These are phyloP conservation scores for Atkinsonella texensis DNA, from an alignment of 2,329 filamentous ascomycete genomes.

Conservation along the genomic window DNA sequence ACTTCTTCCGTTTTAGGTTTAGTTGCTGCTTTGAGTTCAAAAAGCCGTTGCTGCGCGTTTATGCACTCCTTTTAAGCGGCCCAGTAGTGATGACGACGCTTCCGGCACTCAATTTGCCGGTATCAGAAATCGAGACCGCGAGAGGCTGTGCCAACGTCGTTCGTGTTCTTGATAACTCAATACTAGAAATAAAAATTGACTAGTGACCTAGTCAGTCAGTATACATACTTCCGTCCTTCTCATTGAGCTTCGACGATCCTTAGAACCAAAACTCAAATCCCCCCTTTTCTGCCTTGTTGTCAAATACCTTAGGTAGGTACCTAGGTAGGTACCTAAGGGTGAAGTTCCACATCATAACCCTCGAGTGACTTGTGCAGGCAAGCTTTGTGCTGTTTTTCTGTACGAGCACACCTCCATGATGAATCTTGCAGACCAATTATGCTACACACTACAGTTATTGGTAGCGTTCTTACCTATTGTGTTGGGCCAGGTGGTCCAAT, in stretches of 20 bases:
- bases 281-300: neutral
- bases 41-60: too few relatives aligned
- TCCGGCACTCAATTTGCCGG: too few relatives aligned
- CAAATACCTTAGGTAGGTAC: neutral
- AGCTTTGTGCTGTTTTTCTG: too few relatives aligned
- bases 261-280: neutral
- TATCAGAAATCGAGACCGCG: too few relatives aligned
- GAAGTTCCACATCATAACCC: neutral
- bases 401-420: neutral
- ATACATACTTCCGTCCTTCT: neutral
- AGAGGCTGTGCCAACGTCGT: neutral
- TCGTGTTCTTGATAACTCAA: neutral
- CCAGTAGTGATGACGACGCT: neutral
- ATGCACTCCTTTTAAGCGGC: too few relatives aligned
- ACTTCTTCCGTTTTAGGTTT: too few relatives aligned
- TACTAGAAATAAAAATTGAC: too few relatives aligned
- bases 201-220: neutral
- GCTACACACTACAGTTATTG: neutral
- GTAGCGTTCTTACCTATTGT: slow-evolving; percentile 7
- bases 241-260: neutral
- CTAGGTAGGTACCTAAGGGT: neutral
- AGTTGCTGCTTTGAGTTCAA: too few relatives aligned
- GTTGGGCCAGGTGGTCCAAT: slow-evolving; percentile 29
- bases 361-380: neutral
- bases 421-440: neutral